phyloP scores from a whole-genome alignment of 805 yeast genomes.

The Danielia reshetovae region DNA sequence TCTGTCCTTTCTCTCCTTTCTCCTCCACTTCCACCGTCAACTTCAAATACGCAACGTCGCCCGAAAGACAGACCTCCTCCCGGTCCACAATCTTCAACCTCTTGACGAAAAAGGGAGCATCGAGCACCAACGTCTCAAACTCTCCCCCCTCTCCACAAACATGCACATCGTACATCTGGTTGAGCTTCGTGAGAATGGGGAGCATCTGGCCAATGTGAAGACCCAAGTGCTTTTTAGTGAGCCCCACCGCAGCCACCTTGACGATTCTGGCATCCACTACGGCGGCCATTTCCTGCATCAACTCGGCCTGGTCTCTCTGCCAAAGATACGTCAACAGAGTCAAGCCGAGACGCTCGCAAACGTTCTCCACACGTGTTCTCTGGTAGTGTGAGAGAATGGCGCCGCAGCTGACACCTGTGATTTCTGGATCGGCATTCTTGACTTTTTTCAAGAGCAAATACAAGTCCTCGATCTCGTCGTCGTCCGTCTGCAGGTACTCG shows the following conservation, averaged over 20 bases:
- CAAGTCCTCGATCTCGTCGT: conserved; percentile 89
- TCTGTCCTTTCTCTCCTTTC: too few species aligned
- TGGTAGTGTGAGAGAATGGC: conserved; percentile 96
- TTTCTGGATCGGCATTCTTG: conserved; percentile 54
- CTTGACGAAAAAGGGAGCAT: conserved; percentile 75
- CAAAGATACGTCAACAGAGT: conserved; percentile 75
- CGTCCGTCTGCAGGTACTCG: conserved; percentile 62
- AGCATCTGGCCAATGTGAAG: conserved; percentile 57
- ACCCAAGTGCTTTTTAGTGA: conserved; percentile 64
- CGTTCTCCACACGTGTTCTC: conserved; percentile 88
- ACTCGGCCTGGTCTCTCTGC: conserved; percentile 79
- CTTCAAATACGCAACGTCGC: conserved; percentile 67
- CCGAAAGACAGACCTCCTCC: conserved; percentile 46
- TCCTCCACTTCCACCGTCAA: conserved; percentile 48
- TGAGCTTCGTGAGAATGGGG: conserved; percentile 54
- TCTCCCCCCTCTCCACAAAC: conserved; percentile 99
- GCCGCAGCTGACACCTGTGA: conserved; percentile 89
- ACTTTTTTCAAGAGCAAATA: conserved; percentile 50
- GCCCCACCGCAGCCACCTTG: conserved; percentile 92
- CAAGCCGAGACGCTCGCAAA: conserved; percentile 69
- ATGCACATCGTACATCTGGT: conserved; percentile 72
- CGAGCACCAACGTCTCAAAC: conserved; percentile 88
- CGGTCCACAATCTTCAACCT: conserved; percentile 40
- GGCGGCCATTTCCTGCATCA: conserved; percentile 77
- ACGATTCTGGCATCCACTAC: conserved; percentile 75